phyloP scores from a whole-genome alignment of 139 green algal genomes.

The Chlamydomonas applanata region DNA sequence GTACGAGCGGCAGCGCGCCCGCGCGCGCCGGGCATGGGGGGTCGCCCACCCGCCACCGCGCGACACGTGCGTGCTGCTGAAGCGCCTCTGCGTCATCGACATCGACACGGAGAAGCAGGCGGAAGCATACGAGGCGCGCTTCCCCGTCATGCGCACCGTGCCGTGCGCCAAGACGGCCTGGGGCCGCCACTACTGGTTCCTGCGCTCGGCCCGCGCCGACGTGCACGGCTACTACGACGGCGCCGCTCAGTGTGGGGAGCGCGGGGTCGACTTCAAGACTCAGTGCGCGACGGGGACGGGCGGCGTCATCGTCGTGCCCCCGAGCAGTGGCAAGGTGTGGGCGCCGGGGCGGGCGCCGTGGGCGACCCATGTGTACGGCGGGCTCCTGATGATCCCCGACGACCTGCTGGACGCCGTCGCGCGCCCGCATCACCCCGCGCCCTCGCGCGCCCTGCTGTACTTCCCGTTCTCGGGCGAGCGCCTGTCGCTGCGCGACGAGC shows the following conservation, averaged over 20 bases:
- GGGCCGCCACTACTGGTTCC: constrained; percentile 27
- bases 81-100: constrained; percentile 20
- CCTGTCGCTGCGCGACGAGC: background rate
- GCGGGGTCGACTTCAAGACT: too few relatives aligned
- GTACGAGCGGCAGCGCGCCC: too few relatives aligned
- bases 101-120: constrained; percentile 6
- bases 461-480: background rate
- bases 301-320: too few relatives aligned
- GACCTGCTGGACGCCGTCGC: background rate
- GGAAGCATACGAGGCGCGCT: background rate
- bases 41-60: too few relatives aligned
- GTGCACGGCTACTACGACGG: constrained; percentile 11
- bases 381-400: background rate
- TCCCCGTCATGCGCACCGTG: background rate
- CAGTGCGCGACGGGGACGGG: too few relatives aligned
- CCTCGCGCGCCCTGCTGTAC: background rate
- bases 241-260: too few relatives aligned
- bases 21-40: too few relatives aligned
- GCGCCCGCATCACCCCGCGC: background rate
- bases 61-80: constrained; percentile 10
- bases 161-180: background rate
- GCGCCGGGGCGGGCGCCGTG: too few relatives aligned
- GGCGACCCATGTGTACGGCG: too few relatives aligned
- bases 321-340: too few relatives aligned
- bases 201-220: background rate